Conservation (phyloP, 805 yeast genomes). For the Schwanniomyces vanrijiae region DNA sequence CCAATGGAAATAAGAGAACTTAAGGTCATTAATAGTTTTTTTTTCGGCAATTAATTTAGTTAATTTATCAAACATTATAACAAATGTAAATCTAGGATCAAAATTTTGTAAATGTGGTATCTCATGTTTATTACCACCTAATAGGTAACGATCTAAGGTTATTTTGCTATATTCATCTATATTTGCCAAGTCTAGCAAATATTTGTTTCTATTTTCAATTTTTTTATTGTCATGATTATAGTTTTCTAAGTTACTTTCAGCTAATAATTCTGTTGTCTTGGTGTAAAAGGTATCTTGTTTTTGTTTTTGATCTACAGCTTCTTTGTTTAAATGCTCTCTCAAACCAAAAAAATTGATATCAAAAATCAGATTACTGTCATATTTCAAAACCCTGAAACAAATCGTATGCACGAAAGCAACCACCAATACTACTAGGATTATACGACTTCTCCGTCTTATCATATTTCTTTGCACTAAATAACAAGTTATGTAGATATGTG, state of each 20-base stretch:
- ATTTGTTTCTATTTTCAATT: neutral
- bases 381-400: neutral
- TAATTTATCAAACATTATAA: conserved; percentile 18
- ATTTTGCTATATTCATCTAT: conserved; percentile 6
- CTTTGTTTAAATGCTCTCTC: neutral
- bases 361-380: neutral
- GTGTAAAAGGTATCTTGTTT: neutral
- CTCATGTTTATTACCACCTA: conserved; percentile 5
- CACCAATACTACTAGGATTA: neutral
- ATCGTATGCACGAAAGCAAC: neutral
- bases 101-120: conserved; percentile 14
- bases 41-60: conserved; percentile 7
- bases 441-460: neutral
- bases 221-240: neutral
- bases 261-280: neutral
- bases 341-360: neutral
- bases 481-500: too few species aligned
- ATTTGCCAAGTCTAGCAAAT: conserved; percentile 8
- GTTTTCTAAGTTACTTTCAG: neutral
- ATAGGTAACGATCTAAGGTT: conserved; percentile 12
- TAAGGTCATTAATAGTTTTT: conserved; percentile 5
- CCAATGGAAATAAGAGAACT: conserved; percentile 31
- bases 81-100: conserved; percentile 31
- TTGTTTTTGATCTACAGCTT: neutral
- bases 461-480: neutral